Conservation (phyloP, 2,329 filamentous ascomycete species). For the Pseudopithomyces maydicus region DNA sequence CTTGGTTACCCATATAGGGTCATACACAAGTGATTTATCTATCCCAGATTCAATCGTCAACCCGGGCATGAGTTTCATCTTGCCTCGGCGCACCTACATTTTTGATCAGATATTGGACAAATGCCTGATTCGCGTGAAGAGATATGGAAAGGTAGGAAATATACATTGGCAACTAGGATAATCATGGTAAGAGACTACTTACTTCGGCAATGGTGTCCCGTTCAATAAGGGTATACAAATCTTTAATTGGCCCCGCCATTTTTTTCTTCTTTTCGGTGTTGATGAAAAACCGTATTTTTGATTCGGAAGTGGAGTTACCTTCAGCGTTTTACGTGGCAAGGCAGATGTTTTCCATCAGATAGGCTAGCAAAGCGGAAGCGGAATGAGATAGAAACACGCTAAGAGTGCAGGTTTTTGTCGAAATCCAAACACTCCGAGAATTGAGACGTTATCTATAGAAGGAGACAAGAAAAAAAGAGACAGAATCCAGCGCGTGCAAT, state of each 20-base stretch:
- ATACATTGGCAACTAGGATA: too few species aligned
- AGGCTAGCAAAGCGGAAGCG: background rate
- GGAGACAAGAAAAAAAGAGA: too few species aligned
- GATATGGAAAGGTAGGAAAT: too few species aligned
- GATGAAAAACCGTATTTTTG: background rate
- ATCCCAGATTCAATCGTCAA: constrained; percentile 7
- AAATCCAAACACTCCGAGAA: too few species aligned
- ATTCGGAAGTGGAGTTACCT: background rate
- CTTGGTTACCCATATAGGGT: constrained; percentile 19
- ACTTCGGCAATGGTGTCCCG: constrained; percentile 1
- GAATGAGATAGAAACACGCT: background rate
- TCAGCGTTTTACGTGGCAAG: background rate
- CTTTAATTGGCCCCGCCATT: background rate
- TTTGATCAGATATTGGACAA: background rate
- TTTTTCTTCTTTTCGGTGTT: background rate
- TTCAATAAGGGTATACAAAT: constrained; percentile 2
- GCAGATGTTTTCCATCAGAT: background rate
- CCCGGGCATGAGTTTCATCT: constrained; percentile 9
- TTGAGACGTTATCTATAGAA: too few species aligned
- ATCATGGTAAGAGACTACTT: background rate
- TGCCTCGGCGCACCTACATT: constrained; percentile 2
- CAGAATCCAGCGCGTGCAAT: too few species aligned
- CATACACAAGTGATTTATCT: background rate
- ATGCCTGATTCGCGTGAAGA: background rate
- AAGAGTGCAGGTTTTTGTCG: background rate